phyloP scores from a whole-genome alignment of 2,329 filamentous ascomycete genomes.

The Diaporthe citrichinensis region DNA sequence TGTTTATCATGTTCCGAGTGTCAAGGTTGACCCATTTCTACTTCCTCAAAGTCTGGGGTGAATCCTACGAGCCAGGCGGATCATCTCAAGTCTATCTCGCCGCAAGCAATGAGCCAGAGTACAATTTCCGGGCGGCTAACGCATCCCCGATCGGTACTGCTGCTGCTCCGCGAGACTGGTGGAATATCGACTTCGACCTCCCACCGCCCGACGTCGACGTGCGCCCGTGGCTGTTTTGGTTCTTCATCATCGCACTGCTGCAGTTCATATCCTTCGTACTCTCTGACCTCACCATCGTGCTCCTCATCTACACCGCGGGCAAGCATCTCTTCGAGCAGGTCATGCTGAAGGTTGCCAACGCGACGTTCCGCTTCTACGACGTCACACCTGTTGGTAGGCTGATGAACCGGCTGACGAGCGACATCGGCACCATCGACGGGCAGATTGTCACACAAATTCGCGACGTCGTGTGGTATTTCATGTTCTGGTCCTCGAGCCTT shows the following conservation, averaged over 20 bases:
- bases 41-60: conserved; percentile 90
- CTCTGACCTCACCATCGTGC: conserved; percentile 76
- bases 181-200: conserved; percentile 57
- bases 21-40: conserved; percentile 78
- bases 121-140: conserved; percentile 14
- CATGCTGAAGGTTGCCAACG: conserved; percentile 80
- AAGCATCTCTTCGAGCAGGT: conserved; percentile 81
- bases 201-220: conserved; percentile 79
- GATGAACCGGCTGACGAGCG: conserved; percentile 92
- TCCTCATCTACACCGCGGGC: conserved; percentile 85
- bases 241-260: conserved; percentile 74
- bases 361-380: conserved; percentile 92
- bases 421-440: conserved; percentile 91
- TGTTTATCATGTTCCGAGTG: conserved; percentile 75
- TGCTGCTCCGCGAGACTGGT: conserved; percentile 44
- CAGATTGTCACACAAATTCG: conserved; percentile 84
- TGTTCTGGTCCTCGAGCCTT: conserved; percentile 81
- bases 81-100: conserved; percentile 32
- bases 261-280: conserved; percentile 73
- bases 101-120: conserved; percentile 25
- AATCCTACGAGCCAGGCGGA: conserved; percentile 71
- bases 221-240: conserved; percentile 80
- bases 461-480: conserved; percentile 76
- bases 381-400: conserved; percentile 88
- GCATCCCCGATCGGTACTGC: conserved; percentile 8